A percentile compares a stretch with the other conserved stretches of the same genome.
Evolutionary conservation across 805 yeast species (phyloP).

Genomic region (Lipomyces yamadae): DNA sequence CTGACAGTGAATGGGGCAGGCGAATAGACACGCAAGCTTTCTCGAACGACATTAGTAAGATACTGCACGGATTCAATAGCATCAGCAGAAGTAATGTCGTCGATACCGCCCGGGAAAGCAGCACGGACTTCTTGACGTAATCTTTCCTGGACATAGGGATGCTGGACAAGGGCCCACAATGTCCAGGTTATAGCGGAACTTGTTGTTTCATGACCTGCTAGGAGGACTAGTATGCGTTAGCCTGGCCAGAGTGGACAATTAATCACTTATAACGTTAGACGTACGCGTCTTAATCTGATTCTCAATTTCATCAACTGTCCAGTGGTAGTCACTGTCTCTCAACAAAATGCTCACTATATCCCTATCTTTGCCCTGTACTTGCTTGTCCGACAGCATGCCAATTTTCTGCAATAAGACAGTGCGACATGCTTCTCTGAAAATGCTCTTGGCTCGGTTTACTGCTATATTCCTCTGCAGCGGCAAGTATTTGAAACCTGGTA

Average conservation of each 20-base stretch:
- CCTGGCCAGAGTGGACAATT: neutral
- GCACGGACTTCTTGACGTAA: constrained; percentile 26
- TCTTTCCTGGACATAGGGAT: constrained; percentile 26
- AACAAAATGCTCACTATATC: constrained; percentile 28
- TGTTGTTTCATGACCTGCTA: constrained; percentile 37
- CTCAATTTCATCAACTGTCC: constrained; percentile 31
- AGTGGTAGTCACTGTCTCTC: constrained; percentile 17
- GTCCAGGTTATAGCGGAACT: constrained; percentile 25
- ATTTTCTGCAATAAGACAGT: constrained; percentile 15
- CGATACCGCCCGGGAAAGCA: constrained; percentile 28
- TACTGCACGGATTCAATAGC: constrained; percentile 20
- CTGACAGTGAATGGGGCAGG: constrained; percentile 34
- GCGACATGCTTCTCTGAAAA: constrained; percentile 19
- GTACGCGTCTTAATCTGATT: constrained; percentile 31
- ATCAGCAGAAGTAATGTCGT: constrained; percentile 14
- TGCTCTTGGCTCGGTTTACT: constrained; percentile 17
- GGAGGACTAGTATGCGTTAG: constrained; percentile 14
- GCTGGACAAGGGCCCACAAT: constrained; percentile 14
- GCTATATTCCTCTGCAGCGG: constrained; percentile 22
- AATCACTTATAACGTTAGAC: constrained; percentile 2
- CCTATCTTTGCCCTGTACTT: constrained; percentile 28
- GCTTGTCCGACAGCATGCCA: constrained; percentile 18
- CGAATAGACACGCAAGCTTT: constrained; percentile 20
- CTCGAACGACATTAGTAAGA: constrained; percentile 26
- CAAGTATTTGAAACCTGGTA: constrained; percentile 30